Conservation (phyloP, 805 yeast genomes). For the Yamadazyma ubonensis region DNA sequence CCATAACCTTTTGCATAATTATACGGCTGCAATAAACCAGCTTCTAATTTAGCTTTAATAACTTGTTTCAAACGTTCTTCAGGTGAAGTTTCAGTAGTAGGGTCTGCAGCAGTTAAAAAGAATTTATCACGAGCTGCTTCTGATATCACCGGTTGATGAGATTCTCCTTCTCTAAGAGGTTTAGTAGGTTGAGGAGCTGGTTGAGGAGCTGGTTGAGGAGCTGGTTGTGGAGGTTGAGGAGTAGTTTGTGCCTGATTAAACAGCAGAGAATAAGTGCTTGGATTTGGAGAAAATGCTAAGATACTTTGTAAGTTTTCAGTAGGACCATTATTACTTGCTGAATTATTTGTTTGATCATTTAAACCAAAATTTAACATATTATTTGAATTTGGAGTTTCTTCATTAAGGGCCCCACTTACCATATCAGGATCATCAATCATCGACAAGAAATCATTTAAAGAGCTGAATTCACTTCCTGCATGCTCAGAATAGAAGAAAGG, state of each 20-base stretch:
- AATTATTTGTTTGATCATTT: slow-evolving; percentile 7
- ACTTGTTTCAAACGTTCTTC: slow-evolving; percentile 92
- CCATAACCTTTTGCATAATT: slow-evolving; percentile 94
- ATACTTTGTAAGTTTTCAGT: slow-evolving; percentile 18
- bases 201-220: slow-evolving; percentile 9
- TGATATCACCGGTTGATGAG: slow-evolving; percentile 45
- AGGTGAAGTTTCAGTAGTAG: slow-evolving; percentile 89
- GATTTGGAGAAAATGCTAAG: slow-evolving; percentile 30
- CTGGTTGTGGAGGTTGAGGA: slow-evolving; percentile 13
- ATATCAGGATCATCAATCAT: slow-evolving; percentile 86
- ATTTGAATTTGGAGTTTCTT: slow-evolving; percentile 20
- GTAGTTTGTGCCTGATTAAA: slow-evolving; percentile 13
- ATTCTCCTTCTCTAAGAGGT: slow-evolving; percentile 1
- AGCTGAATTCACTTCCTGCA: slow-evolving; percentile 89
- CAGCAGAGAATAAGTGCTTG: slow-evolving; percentile 4
- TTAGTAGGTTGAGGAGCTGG: slow-evolving; percentile 1
- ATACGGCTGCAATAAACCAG: slow-evolving; percentile 89
- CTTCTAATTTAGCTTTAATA: slow-evolving; percentile 89
- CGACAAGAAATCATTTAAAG: slow-evolving; percentile 82
- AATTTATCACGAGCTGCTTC: slow-evolving; percentile 90
- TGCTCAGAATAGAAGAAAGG: slow-evolving; percentile 88
- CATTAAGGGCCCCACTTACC: slow-evolving; percentile 45
- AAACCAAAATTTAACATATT: slow-evolving; percentile 25
- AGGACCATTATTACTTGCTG: background rate
- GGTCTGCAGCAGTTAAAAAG: slow-evolving; percentile 95